phyloP scores from a whole-genome alignment of 176 grass and related monocot species.

The Oryza glaberrima region DNA sequence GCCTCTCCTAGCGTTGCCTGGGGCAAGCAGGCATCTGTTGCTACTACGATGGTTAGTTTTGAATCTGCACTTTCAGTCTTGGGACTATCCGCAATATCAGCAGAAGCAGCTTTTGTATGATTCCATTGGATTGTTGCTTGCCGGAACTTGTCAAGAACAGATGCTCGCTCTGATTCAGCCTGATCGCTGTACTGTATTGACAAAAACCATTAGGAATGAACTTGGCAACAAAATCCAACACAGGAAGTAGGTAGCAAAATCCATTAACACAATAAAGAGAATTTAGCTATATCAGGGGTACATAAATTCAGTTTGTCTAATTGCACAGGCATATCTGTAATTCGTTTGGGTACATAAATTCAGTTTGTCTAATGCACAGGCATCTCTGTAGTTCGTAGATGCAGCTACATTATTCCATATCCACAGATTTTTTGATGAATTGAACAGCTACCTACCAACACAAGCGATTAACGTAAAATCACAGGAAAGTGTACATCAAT shows the following conservation, averaged over 20 bases:
- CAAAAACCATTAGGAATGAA: conserved; percentile 23
- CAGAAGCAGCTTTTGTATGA: conserved; percentile 44
- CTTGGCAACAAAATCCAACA: neutral
- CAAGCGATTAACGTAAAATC: neutral
- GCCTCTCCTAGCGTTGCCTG: conserved; percentile 62
- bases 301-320: neutral
- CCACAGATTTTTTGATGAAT: neutral
- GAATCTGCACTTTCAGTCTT: conserved; percentile 42
- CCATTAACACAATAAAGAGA: neutral
- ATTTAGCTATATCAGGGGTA: neutral
- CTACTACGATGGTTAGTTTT: conserved; percentile 73
- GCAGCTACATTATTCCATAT: no score
- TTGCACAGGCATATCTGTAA: neutral
- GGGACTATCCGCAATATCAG: conserved; percentile 32
- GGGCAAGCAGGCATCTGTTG: conserved; percentile 90
- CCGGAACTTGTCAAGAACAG: conserved; percentile 75
- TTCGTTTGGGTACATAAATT: neutral
- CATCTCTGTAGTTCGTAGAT: neutral
- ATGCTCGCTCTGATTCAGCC: conserved; percentile 71
- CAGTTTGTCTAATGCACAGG: neutral
- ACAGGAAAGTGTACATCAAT: neutral
- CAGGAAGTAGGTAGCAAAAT: conserved; percentile 1
- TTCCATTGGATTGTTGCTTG: conserved; percentile 60
- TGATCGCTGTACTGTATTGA: conserved; percentile 84
- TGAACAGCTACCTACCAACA: neutral